phyloP scores from a whole-genome alignment of 2,329 filamentous ascomycete species.

The Venturia carpophila region DNA sequence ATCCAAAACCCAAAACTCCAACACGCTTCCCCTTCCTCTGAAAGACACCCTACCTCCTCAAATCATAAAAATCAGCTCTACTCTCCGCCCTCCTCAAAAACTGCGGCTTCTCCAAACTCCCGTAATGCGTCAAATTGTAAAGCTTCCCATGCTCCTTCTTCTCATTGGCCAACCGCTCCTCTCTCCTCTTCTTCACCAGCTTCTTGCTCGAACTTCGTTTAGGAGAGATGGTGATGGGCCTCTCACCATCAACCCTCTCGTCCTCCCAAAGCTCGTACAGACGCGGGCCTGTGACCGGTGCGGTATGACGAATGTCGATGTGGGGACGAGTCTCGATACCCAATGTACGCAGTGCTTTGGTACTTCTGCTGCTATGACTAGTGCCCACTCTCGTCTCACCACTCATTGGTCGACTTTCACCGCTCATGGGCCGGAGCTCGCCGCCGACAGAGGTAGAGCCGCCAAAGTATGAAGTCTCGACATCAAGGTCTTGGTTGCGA shows the following conservation, averaged over 20 bases:
- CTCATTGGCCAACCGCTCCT: background rate
- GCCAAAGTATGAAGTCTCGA: background rate
- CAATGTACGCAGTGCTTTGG: background rate
- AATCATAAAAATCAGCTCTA: background rate
- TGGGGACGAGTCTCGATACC: background rate
- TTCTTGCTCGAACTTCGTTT: background rate
- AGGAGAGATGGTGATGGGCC: background rate
- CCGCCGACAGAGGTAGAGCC: background rate
- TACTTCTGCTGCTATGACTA: background rate
- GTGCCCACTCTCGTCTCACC: conserved; percentile 9
- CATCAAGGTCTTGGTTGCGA: background rate
- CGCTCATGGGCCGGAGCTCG: background rate
- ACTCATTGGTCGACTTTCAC: background rate
- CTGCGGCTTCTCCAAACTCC: background rate
- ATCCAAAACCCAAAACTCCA: background rate
- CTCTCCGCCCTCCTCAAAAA: background rate
- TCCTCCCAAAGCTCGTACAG: background rate
- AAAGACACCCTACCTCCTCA: background rate
- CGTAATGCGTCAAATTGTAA: conserved; percentile 14
- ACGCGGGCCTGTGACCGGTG: background rate
- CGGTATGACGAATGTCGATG: background rate
- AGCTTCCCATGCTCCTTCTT: conserved; percentile 16
- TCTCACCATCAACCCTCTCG: background rate
- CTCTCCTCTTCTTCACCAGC: conserved; percentile 11
- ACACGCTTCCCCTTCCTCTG: too few species aligned